These are phyloP conservation scores for Saksenaea oblongispora DNA, from an alignment of 371 early-diverging fungal species.

Conservation along the genomic window DNA sequence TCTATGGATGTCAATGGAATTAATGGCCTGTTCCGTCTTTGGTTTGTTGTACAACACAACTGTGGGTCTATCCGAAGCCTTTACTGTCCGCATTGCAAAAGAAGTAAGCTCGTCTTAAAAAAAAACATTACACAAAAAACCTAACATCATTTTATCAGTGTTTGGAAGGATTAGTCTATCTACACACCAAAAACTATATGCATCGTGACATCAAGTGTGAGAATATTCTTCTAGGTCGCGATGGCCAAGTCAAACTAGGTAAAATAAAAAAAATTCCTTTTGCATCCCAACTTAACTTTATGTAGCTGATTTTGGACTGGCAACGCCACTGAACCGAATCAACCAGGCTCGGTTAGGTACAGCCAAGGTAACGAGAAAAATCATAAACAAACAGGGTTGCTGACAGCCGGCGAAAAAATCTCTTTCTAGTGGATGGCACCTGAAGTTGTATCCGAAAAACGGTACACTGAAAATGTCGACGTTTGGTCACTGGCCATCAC, in stretches of 20 bases:
- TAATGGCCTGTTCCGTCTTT: slow-evolving; percentile 54
- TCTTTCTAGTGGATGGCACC: slow-evolving; percentile 58
- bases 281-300: too few relatives aligned
- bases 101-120: slow-evolving; percentile 23
- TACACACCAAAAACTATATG: slow-evolving; percentile 52
- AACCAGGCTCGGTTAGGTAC: slow-evolving; percentile 45
- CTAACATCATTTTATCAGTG: slow-evolving; percentile 17
- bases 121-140: neutral
- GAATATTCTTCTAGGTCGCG: slow-evolving; percentile 43
- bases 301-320: slow-evolving; percentile 54
- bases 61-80: slow-evolving; percentile 41
- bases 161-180: slow-evolving; percentile 47
- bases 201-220: slow-evolving; percentile 59
- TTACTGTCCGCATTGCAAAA: slow-evolving; percentile 40
- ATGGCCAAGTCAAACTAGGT: slow-evolving; percentile 55
- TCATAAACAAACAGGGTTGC: too few relatives aligned
- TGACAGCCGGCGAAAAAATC: neutral
- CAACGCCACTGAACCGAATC: slow-evolving; percentile 36
- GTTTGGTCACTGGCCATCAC: slow-evolving; percentile 54
- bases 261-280: slow-evolving; percentile 7
- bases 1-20: slow-evolving; percentile 55
- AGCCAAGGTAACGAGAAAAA: slow-evolving; percentile 36
- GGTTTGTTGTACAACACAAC: slow-evolving; percentile 43
- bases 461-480: slow-evolving; percentile 52
- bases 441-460: slow-evolving; percentile 42